Percentiles rank a stretch among this genome's conserved stretches.
Conservation (phyloP, 768 basidiomycete genomes). For the Termitomyces sp. region DNA sequence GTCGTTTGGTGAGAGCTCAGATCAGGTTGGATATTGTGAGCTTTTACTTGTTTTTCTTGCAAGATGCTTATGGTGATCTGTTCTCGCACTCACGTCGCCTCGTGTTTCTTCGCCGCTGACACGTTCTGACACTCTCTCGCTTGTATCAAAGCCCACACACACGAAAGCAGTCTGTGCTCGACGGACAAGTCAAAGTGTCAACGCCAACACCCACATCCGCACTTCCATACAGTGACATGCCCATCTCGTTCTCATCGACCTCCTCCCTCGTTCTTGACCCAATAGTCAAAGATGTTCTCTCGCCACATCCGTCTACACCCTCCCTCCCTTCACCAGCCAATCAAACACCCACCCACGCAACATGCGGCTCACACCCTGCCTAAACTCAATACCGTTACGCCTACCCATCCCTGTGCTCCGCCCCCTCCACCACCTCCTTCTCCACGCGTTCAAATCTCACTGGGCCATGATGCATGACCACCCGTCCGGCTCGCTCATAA, state of each 20-base stretch:
- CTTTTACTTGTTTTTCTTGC: no score
- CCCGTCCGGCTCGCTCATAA: constrained; percentile 27
- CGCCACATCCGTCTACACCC: constrained; percentile 35
- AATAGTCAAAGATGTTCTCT: constrained; percentile 38
- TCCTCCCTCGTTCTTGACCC: constrained; percentile 49
- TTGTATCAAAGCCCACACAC: constrained; percentile 70
- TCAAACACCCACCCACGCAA: constrained; percentile 25
- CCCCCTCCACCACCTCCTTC: no score
- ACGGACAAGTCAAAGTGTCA: constrained; percentile 41
- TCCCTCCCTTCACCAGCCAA: constrained; percentile 37
- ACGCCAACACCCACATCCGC: constrained; percentile 26
- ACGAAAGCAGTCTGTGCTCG: constrained; percentile 67
- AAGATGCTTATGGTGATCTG: not conserved
- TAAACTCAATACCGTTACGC: constrained; percentile 25
- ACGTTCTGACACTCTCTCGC: constrained; percentile 49
- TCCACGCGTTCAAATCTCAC: constrained; percentile 30
- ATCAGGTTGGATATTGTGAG: no score
- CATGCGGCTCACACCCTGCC: constrained; percentile 5
- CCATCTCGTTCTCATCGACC: constrained; percentile 44
- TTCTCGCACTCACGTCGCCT: constrained; percentile 31
- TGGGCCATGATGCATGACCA: constrained; percentile 55
- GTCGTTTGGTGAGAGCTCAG: no score
- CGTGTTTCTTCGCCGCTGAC: constrained; percentile 43
- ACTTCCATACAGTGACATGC: constrained; percentile 14
- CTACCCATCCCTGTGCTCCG: constrained; percentile 31